These are phyloP conservation scores for Penicillium macrosclerotiorum DNA, from an alignment of 495 filamentous ascomycete genomes.

Conservation along the genomic window DNA sequence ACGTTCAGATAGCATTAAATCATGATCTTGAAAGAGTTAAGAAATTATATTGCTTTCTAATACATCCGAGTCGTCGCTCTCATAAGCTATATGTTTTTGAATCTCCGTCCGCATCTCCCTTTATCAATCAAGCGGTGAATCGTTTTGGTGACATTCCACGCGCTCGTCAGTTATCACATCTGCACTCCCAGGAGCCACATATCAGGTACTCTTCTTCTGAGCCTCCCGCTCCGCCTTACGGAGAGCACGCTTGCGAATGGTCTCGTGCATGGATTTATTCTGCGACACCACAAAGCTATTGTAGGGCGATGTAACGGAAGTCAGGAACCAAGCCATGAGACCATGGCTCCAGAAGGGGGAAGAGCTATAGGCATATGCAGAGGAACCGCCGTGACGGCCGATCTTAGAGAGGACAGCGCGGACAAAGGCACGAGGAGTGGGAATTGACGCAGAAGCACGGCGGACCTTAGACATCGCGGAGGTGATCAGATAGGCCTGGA, in stretches of 20 bases:
- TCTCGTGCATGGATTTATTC: constrained; percentile 80
- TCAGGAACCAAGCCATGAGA: constrained; percentile 80
- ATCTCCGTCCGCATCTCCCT: background rate
- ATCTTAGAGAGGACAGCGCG: constrained; percentile 75
- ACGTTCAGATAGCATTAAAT: too few relatives aligned
- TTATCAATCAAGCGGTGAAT: background rate
- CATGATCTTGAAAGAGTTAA: background rate
- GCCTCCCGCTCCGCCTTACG: constrained; percentile 82
- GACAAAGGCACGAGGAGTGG: constrained; percentile 81
- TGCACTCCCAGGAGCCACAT: background rate
- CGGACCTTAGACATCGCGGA: constrained; percentile 96
- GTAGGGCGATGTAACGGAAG: constrained; percentile 66
- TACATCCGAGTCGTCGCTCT: background rate
- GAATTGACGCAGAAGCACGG: constrained; percentile 69
- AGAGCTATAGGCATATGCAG: constrained; percentile 72
- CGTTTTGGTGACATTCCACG: background rate
- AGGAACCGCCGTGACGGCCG: constrained; percentile 71
- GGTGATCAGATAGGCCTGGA: constrained; percentile 88
- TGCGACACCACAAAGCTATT: constrained; percentile 57
- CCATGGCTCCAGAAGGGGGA: constrained; percentile 94
- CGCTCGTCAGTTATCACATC: background rate
- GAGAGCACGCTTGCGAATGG: constrained; percentile 83
- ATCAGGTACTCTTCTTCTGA: constrained; percentile 47
- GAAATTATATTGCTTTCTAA: background rate
- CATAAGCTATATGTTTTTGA: constrained; percentile 2